Evolutionary conservation across 1,284 basidiomycete genomes (phyloP).

Genomic region (Athelia sp.): DNA sequence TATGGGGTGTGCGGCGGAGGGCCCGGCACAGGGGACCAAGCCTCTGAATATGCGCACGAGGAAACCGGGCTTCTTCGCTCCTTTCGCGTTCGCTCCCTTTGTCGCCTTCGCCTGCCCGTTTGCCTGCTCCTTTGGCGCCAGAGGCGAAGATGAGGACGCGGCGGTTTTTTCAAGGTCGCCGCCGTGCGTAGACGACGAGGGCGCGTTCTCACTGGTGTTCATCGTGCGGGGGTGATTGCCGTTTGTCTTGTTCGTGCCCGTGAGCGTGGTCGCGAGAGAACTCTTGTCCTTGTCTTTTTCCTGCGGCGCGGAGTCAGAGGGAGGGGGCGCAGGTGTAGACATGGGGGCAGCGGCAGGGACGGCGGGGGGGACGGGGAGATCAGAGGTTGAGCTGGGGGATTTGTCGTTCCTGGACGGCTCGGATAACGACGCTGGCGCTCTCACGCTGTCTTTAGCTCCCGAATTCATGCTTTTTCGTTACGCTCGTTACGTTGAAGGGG

Average conservation of each 20-base stretch:
- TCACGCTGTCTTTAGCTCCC: too few species aligned
- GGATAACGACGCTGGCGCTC: too few species aligned
- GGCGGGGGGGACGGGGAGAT: too few species aligned
- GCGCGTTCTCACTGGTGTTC: conserved; percentile 27
- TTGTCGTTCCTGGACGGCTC: too few species aligned
- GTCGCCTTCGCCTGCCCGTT: too few species aligned
- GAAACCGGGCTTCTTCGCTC: conserved; percentile 16
- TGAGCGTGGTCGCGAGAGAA: conserved; percentile 33
- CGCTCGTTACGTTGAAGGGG: too few species aligned
- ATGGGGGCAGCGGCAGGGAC: too few species aligned
- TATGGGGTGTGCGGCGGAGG: conserved; percentile 23
- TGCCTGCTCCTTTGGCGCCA: conserved; percentile 14
- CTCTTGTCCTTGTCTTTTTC: conserved; percentile 34
- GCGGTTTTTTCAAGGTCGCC: conserved; percentile 1
- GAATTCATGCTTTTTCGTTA: too few species aligned
- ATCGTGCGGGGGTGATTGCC: conserved; percentile 39
- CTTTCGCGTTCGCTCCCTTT: background rate
- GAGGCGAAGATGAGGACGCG: conserved; percentile 4
- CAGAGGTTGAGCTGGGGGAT: too few species aligned
- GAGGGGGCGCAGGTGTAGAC: too few species aligned
- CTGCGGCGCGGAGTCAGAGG: too few species aligned
- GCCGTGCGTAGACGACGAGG: conserved; percentile 1
- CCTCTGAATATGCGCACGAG: conserved; percentile 22
- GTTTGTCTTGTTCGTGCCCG: conserved; percentile 22
- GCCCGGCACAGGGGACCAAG: conserved; percentile 25